Base-by-base conservation (phyloP, 352 stramenopile species). In the Phytophthora sp. region DNA sequence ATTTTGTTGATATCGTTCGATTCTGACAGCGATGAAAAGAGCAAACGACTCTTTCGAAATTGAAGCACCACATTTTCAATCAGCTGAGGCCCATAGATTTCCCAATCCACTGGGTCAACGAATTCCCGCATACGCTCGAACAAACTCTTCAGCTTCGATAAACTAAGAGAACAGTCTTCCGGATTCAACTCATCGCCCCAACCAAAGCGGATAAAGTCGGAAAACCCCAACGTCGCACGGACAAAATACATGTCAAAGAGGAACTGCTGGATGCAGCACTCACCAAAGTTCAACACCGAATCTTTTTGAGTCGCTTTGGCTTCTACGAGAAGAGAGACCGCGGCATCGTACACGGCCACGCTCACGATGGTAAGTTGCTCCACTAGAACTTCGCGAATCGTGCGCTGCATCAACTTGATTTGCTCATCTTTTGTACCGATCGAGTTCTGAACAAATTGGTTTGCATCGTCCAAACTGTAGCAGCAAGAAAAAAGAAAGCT, bases 231-330 rank as follows among this genome's bases (percentile, higher is more conserved):
- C 13, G 85, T 91, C 13, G 88, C 84, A 7, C 88, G 88, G 30
- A 96, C 83, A 67, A 95, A 96, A 63, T 96, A 95, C 80, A 96
- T 88, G 56, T 96, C 88, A 51, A 96, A 96, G 7, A 96, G 73
- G 56, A 93, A 93, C 70, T 96, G 88, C 55, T 90, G 76, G 52
- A 91, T 82, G 56, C 84, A 94, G 50, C 75, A 93, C 66, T 96
- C 84, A 26, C 88, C 88, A 63, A 96, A 95, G 45, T 94, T 92
- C 26, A 94, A 65, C 26, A 85, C 67, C 6, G 70, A 77, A 24
- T 79, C 73, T 29, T 68, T 77, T 61, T 88, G 74, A 12, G 53
- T 68, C 4, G 61, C 30, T 65, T 85, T 93, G 0, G 84, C 77
- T 56, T 77, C 44, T 15, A 89, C 59, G 26, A 95, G 73, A 16